A percentile compares a stretch with the other conserved stretches of the same genome.
Evolutionary conservation across 2,329 filamentous ascomycete species (phyloP).

Genomic region (Cladophialophora bantiana): DNA sequence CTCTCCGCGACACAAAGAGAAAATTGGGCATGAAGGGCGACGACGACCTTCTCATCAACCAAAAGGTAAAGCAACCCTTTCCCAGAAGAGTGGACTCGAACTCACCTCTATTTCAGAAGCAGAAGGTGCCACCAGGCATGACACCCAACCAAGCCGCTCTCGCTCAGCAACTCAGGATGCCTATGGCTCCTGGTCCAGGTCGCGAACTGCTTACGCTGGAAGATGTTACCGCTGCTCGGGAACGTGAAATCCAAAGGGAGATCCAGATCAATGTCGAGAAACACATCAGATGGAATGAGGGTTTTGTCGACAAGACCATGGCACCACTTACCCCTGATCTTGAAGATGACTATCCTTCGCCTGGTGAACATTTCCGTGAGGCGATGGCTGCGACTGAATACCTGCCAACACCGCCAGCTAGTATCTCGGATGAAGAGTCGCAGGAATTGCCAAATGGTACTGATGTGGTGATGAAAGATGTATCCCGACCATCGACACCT

Average conservation of each 20-base stretch:
- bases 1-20: slow-evolving; percentile 86
- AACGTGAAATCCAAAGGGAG: slow-evolving; percentile 78
- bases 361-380: slow-evolving; percentile 67
- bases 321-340: slow-evolving; percentile 81
- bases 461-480: slow-evolving; percentile 40
- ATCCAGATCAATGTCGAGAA: slow-evolving; percentile 87
- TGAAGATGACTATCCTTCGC: slow-evolving; percentile 60
- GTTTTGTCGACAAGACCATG: slow-evolving; percentile 86
- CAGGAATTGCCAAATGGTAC: slow-evolving; percentile 25
- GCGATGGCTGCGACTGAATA: slow-evolving; percentile 72
- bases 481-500: slow-evolving; percentile 43
- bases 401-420: slow-evolving; percentile 58
- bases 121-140: slow-evolving; percentile 69
- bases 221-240: slow-evolving; percentile 80
- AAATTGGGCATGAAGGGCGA: slow-evolving; percentile 88
- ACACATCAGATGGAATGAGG: slow-evolving; percentile 89
- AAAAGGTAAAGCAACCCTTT: slow-evolving; percentile 65
- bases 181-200: slow-evolving; percentile 71
- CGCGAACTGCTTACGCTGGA: slow-evolving; percentile 78
- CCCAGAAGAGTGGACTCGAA: slow-evolving; percentile 46
- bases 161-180: slow-evolving; percentile 71
- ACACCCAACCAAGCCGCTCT: slow-evolving; percentile 66
- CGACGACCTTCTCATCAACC: slow-evolving; percentile 93
- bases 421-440: slow-evolving; percentile 53
- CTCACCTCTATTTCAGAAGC: slow-evolving; percentile 63